A percentile compares a stretch with the other conserved stretches of the same genome.
These are phyloP conservation scores for Eucalyptus paniculata DNA, from an alignment of 345 rosid genomes.

Conservation along the genomic window DNA sequence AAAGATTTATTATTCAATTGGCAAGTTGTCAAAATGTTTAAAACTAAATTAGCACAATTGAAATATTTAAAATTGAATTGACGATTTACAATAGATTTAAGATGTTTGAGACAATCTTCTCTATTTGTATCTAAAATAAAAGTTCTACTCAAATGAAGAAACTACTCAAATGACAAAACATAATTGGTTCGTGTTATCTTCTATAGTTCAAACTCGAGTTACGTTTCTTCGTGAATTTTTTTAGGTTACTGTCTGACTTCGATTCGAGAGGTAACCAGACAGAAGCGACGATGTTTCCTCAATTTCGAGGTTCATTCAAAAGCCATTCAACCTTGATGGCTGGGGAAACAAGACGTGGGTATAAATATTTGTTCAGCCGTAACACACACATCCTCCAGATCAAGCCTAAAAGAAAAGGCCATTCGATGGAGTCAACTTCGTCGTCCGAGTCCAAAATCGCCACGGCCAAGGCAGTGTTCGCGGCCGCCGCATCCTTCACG, in stretches of 20 bases:
- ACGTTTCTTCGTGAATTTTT: background rate
- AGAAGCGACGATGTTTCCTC: background rate
- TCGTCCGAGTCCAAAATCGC: background rate
- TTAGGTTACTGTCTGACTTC: too few relatives aligned
- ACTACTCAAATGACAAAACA: background rate
- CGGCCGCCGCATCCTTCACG: conserved; percentile 19
- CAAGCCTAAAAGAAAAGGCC: background rate
- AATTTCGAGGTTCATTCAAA: background rate
- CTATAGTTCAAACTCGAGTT: background rate
- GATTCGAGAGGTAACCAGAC: background rate
- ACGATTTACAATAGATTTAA: background rate
- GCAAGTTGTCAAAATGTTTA: too few relatives aligned
- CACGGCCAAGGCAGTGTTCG: conserved; percentile 10
- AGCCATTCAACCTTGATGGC: background rate
- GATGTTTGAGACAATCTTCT: background rate
- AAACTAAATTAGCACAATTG: too few relatives aligned
- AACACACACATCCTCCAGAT: background rate
- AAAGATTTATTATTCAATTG: rapidly evolving
- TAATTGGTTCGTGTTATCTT: background rate
- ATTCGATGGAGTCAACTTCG: background rate
- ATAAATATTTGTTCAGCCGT: background rate
- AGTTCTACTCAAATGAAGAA: background rate
- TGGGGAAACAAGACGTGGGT: background rate
- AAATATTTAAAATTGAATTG: too few relatives aligned
- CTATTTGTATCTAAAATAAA: background rate